Evolutionary conservation across 768 basidiomycete species (phyloP).

Genomic region (Boletus edulis): DNA sequence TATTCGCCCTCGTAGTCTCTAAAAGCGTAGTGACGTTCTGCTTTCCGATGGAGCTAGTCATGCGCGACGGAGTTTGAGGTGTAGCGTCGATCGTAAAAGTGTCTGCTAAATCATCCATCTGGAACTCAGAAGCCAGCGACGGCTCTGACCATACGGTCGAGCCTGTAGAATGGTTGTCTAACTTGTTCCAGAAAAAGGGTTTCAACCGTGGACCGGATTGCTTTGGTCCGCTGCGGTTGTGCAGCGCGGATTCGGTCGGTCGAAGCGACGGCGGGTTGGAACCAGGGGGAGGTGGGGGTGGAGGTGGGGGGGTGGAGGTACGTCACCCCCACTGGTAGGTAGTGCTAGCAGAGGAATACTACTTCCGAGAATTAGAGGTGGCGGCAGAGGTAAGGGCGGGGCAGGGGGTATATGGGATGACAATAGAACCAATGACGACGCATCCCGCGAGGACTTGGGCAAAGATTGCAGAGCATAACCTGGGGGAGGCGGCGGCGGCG

Average conservation of each 20-base stretch:
- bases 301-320: conserved; percentile 19
- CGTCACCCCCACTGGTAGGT: too few species aligned
- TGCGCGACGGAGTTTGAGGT: conserved; percentile 41
- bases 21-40: conserved; percentile 68
- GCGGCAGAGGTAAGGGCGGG: conserved; percentile 22
- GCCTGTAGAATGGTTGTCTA: conserved; percentile 41
- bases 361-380: conserved; percentile 26
- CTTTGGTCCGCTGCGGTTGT: conserved; percentile 32
- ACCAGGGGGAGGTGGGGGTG: conserved; percentile 35
- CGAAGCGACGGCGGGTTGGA: conserved; percentile 22
- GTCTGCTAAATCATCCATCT: conserved; percentile 69
- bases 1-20: conserved; percentile 80
- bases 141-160: conserved; percentile 74
- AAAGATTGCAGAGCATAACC: neutral
- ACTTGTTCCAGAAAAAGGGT: conserved; percentile 92
- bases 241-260: conserved; percentile 31
- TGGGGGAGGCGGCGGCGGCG: conserved; percentile 21
- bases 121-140: conserved; percentile 39
- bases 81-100: conserved; percentile 63
- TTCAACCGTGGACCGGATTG: conserved; percentile 55
- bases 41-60: conserved; percentile 44
- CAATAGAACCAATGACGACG: conserved; percentile 8
- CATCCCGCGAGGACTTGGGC: conserved; percentile 28
- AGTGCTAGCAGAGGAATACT: neutral
- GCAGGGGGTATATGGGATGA: conserved; percentile 33